Conservation (phyloP, 176 grass and related monocot genomes). For the Aegilops tauschii region DNA sequence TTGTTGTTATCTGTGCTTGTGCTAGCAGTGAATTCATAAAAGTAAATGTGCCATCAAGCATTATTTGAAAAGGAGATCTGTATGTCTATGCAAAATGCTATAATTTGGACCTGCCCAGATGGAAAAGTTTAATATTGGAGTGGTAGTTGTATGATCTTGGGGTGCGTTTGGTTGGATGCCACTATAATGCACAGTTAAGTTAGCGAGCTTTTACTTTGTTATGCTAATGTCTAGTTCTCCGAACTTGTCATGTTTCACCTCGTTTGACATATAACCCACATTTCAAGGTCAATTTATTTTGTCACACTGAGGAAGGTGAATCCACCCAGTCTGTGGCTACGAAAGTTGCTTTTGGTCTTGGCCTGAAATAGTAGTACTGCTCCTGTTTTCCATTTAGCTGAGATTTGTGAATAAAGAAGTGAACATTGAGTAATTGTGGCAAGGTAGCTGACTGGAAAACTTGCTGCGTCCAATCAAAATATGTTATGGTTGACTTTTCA, state of each 20-base stretch:
- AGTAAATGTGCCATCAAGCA: background rate
- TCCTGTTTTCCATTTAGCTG: background rate
- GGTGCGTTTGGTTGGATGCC: background rate
- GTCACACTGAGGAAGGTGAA: background rate
- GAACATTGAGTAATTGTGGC: background rate
- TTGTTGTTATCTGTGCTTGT: background rate
- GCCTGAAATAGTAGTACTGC: background rate
- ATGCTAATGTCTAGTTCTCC: background rate
- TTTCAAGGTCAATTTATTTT: background rate
- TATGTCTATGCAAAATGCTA: background rate
- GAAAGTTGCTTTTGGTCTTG: background rate
- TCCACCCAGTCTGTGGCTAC: background rate
- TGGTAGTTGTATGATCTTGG: background rate
- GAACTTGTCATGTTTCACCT: too few relatives aligned
- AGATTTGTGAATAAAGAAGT: background rate
- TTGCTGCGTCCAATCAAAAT: background rate
- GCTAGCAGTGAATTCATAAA: background rate
- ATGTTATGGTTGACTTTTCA: background rate
- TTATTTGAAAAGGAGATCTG: background rate
- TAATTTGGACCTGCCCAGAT: background rate
- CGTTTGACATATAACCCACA: background rate
- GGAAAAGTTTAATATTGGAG: background rate
- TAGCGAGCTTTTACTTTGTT: background rate
- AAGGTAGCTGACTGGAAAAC: background rate
- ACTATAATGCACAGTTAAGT: background rate